These are phyloP conservation scores for Neofusicoccum sp. DNA, from an alignment of 2,329 filamentous ascomycete species.

Conservation along the genomic window DNA sequence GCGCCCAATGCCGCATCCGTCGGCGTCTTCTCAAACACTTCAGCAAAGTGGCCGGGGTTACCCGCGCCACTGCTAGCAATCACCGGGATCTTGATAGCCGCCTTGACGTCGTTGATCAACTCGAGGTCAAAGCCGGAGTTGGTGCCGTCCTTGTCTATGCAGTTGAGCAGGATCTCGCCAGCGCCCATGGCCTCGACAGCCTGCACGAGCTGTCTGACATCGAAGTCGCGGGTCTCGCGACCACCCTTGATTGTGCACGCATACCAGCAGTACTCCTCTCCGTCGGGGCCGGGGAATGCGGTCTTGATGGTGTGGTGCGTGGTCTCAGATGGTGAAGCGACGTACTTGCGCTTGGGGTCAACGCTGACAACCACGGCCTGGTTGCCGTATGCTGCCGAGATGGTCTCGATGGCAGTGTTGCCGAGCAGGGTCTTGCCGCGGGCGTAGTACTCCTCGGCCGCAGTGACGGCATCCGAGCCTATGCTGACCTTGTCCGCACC, in stretches of 20 bases:
- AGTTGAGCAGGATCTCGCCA: constrained; percentile 93
- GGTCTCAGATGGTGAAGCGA: constrained; percentile 65
- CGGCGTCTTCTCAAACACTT: constrained; percentile 81
- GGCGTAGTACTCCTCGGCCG: constrained; percentile 86
- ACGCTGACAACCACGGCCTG: constrained; percentile 96
- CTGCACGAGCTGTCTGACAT: constrained; percentile 81
- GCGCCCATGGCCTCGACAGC: constrained; percentile 95
- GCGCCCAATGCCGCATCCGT: constrained; percentile 93
- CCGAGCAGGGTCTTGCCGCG: constrained; percentile 68
- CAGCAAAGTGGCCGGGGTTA: constrained; percentile 79
- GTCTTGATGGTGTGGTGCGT: constrained; percentile 75
- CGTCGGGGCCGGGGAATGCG: constrained; percentile 65
- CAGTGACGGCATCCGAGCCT: constrained; percentile 88
- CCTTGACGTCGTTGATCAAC: constrained; percentile 84
- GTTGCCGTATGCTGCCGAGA: constrained; percentile 88
- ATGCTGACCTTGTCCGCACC: constrained; percentile 98
- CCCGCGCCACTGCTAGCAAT: constrained; percentile 94
- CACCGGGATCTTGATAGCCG: constrained; percentile 83
- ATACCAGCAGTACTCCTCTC: constrained; percentile 89
- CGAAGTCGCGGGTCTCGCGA: constrained; percentile 87
- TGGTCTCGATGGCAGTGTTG: constrained; percentile 90
- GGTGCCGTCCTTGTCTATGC: constrained; percentile 94
- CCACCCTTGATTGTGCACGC: constrained; percentile 96
- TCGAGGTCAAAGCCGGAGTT: constrained; percentile 95
- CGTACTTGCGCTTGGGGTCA: constrained; percentile 89